These are phyloP conservation scores for Venturia aucupariae DNA, from an alignment of 2,329 filamentous ascomycete genomes.

Conservation along the genomic window DNA sequence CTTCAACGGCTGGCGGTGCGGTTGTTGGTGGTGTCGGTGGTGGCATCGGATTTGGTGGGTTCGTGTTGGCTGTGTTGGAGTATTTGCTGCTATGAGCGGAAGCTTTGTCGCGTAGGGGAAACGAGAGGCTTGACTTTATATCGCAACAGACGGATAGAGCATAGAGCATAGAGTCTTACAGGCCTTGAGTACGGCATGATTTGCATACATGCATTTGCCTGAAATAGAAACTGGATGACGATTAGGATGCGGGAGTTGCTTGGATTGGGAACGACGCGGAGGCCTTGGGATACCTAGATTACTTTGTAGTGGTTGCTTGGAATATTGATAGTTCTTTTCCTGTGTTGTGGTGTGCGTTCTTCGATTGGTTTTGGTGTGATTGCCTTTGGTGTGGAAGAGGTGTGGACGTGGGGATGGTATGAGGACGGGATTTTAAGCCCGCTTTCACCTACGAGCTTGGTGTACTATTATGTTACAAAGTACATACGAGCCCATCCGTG, in stretches of 20 bases:
- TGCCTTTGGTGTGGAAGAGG: no score
- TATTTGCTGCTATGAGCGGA: not conserved
- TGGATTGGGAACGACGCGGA: not conserved
- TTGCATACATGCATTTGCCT: not conserved
- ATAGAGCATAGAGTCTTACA: not conserved
- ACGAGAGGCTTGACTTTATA: not conserved
- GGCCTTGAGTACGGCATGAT: not conserved
- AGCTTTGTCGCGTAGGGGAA: not conserved
- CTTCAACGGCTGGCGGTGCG: not conserved
- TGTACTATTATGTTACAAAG: no score
- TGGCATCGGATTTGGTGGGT: not conserved
- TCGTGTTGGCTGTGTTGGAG: not conserved
- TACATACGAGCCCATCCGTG: not conserved
- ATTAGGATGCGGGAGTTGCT: not conserved
- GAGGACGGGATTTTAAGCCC: no score
- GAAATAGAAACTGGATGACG: not conserved
- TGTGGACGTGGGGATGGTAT: no score
- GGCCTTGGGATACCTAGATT: not conserved
- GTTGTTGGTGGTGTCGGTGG: not conserved
- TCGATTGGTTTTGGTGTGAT: no score
- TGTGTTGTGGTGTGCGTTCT: no score
- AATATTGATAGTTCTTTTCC: no score
- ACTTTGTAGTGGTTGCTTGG: no score
- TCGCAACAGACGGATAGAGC: not conserved
- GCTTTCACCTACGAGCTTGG: conserved; percentile 3